Evolutionary conservation across 345 rosid genomes (phyloP).

Genomic region (Pistacia vera): DNA sequence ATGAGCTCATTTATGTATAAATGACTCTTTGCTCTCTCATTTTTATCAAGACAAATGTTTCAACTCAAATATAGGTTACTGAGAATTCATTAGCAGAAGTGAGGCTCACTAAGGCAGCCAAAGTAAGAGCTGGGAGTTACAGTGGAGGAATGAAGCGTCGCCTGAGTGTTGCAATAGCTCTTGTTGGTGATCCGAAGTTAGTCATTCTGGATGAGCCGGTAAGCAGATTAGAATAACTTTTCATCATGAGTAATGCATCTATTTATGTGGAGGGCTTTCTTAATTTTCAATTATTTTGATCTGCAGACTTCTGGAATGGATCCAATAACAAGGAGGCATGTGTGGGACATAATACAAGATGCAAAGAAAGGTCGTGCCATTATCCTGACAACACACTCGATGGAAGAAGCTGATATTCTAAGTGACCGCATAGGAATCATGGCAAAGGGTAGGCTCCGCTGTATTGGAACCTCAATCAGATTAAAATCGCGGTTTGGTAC

Average conservation of each 20-base stretch:
- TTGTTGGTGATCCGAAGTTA: conserved; percentile 82
- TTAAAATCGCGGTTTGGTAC: conserved; percentile 95
- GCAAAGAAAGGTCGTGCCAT: conserved; percentile 88
- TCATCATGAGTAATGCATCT: neutral
- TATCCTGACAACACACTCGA: conserved; percentile 86
- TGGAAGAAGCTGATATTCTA: conserved; percentile 93
- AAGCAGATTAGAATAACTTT: conserved; percentile 6
- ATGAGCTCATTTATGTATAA: neutral
- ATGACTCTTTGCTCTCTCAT: neutral
- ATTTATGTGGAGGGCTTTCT: conserved; percentile 4
- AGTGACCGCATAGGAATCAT: conserved; percentile 92
- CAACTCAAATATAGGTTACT: conserved; percentile 43
- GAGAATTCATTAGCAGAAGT: conserved; percentile 74
- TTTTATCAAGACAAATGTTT: neutral
- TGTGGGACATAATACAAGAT: conserved; percentile 86
- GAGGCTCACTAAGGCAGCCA: conserved; percentile 63
- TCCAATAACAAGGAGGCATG: conserved; percentile 93
- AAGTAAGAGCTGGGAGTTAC: conserved; percentile 83
- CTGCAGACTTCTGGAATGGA: conserved; percentile 93
- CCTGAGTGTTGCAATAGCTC: conserved; percentile 89
- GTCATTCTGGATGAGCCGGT: conserved; percentile 92
- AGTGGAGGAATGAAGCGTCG: conserved; percentile 99
- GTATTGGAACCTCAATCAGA: conserved; percentile 88
- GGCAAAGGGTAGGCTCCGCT: conserved; percentile 95
- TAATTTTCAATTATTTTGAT: neutral